Evolutionary conservation across 2,329 filamentous ascomycete species (phyloP).

Genomic region (Blastomyces gilchristii): DNA sequence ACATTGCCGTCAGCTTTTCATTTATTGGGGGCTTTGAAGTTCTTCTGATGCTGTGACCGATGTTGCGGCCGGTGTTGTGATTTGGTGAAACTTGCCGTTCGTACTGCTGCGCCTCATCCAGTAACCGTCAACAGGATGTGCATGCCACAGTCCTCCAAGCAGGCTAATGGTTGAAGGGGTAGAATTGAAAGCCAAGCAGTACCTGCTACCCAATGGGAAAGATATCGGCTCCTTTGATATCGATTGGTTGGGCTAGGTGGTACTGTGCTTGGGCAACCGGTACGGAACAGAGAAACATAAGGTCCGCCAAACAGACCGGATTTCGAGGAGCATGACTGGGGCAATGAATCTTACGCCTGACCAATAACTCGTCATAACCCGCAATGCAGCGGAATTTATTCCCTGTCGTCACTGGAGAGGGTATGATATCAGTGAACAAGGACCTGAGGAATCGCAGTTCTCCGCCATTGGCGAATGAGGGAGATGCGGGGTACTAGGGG

Average conservation of each 20-base stretch:
- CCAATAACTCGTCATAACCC: background rate
- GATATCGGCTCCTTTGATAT: background rate
- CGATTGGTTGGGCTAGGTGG: background rate
- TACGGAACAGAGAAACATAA: background rate
- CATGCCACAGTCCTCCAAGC: background rate
- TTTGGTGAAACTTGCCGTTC: background rate
- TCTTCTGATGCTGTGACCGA: background rate
- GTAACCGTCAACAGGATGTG: background rate
- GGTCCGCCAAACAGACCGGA: background rate
- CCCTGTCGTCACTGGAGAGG: background rate
- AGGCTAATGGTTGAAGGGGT: background rate
- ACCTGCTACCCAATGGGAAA: background rate
- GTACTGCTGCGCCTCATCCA: constrained; percentile 2
- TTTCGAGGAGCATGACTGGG: background rate
- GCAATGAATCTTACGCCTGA: background rate
- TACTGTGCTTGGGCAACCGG: background rate
- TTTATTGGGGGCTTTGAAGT: background rate
- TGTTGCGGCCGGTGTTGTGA: background rate
- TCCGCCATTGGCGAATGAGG: background rate
- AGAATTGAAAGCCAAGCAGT: background rate
- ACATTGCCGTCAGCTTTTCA: background rate
- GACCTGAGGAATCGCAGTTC: background rate
- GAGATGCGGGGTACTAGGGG: background rate
- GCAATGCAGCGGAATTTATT: background rate
- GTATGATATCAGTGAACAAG: background rate